phyloP scores from a whole-genome alignment of 257 asterid species.

The Anisodus acutangulus region DNA sequence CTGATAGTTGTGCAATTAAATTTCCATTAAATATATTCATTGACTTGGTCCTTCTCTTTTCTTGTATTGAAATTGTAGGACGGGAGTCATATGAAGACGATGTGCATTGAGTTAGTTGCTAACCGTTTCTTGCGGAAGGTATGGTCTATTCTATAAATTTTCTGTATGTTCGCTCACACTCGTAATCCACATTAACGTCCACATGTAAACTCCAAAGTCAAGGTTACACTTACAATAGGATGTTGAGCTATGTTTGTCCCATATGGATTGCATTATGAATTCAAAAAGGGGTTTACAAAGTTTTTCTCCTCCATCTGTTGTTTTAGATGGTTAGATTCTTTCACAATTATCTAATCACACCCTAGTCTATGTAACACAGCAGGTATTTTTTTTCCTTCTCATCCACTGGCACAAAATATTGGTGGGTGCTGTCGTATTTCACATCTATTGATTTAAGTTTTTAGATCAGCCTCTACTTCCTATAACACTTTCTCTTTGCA shows the following conservation, averaged over 20 bases:
- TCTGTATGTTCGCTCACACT: neutral
- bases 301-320: neutral
- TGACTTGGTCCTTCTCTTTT: conserved; percentile 20
- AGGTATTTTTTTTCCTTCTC: neutral
- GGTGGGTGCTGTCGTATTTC: neutral
- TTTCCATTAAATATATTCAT: neutral
- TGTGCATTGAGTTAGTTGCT: conserved; percentile 96
- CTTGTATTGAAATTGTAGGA: conserved; percentile 47
- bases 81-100: conserved; percentile 54
- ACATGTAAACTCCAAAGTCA: conserved; percentile 8
- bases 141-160: conserved; percentile 25
- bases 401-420: neutral
- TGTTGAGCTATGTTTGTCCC: conserved; percentile 12
- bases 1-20: neutral
- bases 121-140: conserved; percentile 98
- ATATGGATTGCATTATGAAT: conserved; percentile 9
- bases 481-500: neutral
- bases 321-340: conserved; percentile 6
- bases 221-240: neutral
- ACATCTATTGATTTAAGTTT: neutral
- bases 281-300: neutral
- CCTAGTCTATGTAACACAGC: neutral
- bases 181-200: neutral
- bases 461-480: conserved; percentile 12
- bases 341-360: conserved; percentile 9